A percentile compares a stretch with the other conserved stretches of the same genome.
These are phyloP conservation scores for Aspergillus sp. DNA, from an alignment of 2,329 filamentous ascomycete species.

Conservation along the genomic window DNA sequence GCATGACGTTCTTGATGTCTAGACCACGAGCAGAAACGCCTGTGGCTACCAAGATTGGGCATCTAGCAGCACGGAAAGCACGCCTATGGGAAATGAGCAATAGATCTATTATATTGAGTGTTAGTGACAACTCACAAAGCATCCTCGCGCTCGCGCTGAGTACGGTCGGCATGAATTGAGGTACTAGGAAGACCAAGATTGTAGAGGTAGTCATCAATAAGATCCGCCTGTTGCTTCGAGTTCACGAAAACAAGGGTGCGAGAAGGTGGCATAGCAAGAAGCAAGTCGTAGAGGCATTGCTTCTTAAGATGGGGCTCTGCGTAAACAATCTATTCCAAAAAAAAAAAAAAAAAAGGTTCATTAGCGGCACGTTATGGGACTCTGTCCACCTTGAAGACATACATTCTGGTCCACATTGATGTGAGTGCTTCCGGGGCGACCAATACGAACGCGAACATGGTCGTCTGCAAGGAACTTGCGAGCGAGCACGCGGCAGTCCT, in stretches of 20 bases:
- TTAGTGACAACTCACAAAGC: slow-evolving; percentile 61
- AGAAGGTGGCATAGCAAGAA: slow-evolving; percentile 67
- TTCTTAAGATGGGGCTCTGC: slow-evolving; percentile 68
- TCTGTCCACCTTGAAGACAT: slow-evolving; percentile 16
- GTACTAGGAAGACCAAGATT: slow-evolving; percentile 77
- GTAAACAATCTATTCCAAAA: slow-evolving; percentile 56
- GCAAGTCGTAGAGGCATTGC: slow-evolving; percentile 67
- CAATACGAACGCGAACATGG: slow-evolving; percentile 79
- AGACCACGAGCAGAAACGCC: slow-evolving; percentile 85
- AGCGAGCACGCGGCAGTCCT: slow-evolving; percentile 72
- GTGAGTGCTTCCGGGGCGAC: slow-evolving; percentile 80
- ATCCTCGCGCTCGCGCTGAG: slow-evolving; percentile 88
- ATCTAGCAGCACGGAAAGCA: slow-evolving; percentile 71
- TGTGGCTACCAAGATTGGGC: slow-evolving; percentile 82
- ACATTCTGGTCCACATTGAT: slow-evolving; percentile 75
- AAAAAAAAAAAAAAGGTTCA: not conserved
- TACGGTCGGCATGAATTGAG: slow-evolving; percentile 84
- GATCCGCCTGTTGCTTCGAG: slow-evolving; percentile 72
- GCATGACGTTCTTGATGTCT: slow-evolving; percentile 81
- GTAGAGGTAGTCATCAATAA: slow-evolving; percentile 83
- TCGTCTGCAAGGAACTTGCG: slow-evolving; percentile 71
- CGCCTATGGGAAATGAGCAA: slow-evolving; percentile 48
- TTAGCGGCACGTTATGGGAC: not conserved
- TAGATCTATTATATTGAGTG: not conserved
- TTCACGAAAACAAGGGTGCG: slow-evolving; percentile 92